Percentiles rank a stretch among this genome's conserved stretches.
phyloP scores from a whole-genome alignment of 2,329 filamentous ascomycete genomes.

The Penicillium hesseltinei region DNA sequence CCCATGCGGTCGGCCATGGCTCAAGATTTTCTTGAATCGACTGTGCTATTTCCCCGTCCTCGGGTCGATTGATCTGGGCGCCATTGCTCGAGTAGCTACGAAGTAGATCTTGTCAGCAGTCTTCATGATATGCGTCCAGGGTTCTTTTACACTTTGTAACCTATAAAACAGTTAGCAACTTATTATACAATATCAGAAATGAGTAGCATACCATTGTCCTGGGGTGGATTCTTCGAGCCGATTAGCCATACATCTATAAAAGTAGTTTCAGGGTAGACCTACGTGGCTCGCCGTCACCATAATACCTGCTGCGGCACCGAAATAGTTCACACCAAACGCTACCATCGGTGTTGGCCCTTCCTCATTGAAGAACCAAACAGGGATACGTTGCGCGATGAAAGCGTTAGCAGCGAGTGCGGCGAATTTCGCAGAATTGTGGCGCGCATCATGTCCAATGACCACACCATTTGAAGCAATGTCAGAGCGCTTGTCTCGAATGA shows the following conservation, averaged over 20 bases:
- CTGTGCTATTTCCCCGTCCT: slow-evolving; percentile 58
- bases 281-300: slow-evolving; percentile 66
- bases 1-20: slow-evolving; percentile 47
- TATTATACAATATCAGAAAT: not conserved
- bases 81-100: slow-evolving; percentile 60
- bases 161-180: slow-evolving; percentile 25
- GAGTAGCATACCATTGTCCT: slow-evolving; percentile 53
- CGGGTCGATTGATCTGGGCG: slow-evolving; percentile 64
- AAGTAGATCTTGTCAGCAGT: slow-evolving; percentile 21
- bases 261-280: slow-evolving; percentile 18
- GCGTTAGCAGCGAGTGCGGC: slow-evolving; percentile 59
- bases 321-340: slow-evolving; percentile 57
- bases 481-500: slow-evolving; percentile 50
- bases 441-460: slow-evolving; percentile 62
- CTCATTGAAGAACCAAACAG: slow-evolving; percentile 59
- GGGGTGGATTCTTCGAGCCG: slow-evolving; percentile 53
- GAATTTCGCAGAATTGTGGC: slow-evolving; percentile 62
- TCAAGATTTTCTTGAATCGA: slow-evolving; percentile 56
- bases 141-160: slow-evolving; percentile 58
- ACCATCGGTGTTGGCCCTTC: slow-evolving; percentile 61
- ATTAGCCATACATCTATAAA: slow-evolving; percentile 5
- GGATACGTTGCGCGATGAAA: slow-evolving; percentile 58
- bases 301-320: slow-evolving; percentile 57
- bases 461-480: slow-evolving; percentile 49
- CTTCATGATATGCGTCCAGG: not conserved